Evolutionary conservation across 768 basidiomycete species (phyloP), one percentile per base, ranked within the genome.

Genomic region (Boletus huronensis): DNA sequence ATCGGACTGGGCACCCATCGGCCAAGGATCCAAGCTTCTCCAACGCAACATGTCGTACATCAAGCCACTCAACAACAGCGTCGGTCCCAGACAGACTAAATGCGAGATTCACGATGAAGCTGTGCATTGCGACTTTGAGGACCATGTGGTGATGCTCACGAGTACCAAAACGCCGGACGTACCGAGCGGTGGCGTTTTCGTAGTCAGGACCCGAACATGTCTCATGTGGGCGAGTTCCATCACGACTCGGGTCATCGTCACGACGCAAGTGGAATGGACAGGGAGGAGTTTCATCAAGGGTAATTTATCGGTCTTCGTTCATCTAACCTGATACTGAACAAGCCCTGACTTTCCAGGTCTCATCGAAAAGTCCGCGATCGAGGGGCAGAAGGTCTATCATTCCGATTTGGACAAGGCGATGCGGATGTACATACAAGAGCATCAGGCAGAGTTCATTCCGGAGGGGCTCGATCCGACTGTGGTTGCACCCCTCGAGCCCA

Each of bases 221-320:
- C 78, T 98, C 44, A 98, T 83, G 78, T 99, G 94, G 94, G 94
- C 93, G 11, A 87, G 88, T 48, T 74, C 80, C 4, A 79, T 88
- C 48, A 81, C 86, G 23, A 88, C 89, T 6, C 83, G 80, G 54
- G 83, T 99, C 14, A 59, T 94, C 11, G 91, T 98, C 4, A 94
- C 92, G 39, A 93, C 90, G 5, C 83, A 88, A 58, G 91, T 98
- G 2, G 95, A 98, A 56, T 99, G 96, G 94, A 92, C 91, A 0
- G 95, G 95, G 41, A 81, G 93, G 62, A 95, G 92, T 73, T 98
- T 98, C 73, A 94, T 99, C 71, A 96, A 91, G 73, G 88, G 94
- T 93, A 53, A 59, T 56, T 11, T 36, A 35, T 6, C 40, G 19
- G 7, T 19, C 3, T 1, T 29, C 9, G 10, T 19, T 53, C 31